Conservation (phyloP, 768 basidiomycete species). For the Suillus alpinus region DNA sequence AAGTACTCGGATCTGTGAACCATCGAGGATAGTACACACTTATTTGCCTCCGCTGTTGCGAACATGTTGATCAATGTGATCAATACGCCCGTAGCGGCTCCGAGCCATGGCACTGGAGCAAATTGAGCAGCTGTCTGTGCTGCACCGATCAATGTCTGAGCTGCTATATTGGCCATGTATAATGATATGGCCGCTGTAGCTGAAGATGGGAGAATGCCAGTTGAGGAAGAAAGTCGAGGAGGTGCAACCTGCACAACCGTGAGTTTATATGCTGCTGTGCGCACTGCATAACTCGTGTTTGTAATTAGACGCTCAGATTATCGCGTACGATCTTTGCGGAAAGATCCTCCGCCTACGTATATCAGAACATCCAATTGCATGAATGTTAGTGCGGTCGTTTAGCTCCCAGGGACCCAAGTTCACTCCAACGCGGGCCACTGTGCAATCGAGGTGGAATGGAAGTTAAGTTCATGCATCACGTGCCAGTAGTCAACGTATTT, state of each 20-base stretch:
- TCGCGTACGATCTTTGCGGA: neutral
- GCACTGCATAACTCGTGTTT: neutral
- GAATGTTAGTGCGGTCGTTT: neutral
- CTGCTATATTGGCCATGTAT: constrained; percentile 11
- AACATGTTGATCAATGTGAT: constrained; percentile 45
- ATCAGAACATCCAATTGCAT: neutral
- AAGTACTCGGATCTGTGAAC: neutral
- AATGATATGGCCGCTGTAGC: constrained; percentile 13
- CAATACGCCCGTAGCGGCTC: constrained; percentile 39
- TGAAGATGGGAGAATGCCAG: too few relatives aligned
- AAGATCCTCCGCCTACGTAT: neutral
- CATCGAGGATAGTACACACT: constrained; percentile 27
- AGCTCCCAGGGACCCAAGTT: neutral
- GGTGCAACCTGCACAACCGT: neutral
- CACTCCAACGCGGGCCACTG: neutral
- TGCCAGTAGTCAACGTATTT: constrained; percentile 7
- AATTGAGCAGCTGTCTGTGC: constrained; percentile 48
- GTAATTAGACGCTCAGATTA: neutral
- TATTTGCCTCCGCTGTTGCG: constrained; percentile 47
- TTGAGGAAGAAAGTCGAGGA: neutral
- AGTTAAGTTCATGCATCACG: constrained; percentile 8
- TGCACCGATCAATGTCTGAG: constrained; percentile 14
- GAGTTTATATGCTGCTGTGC: neutral
- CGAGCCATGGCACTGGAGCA: constrained; percentile 47
- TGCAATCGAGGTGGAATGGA: neutral